A percentile compares a stretch with the other conserved stretches of the same genome.
phyloP scores from a whole-genome alignment of 805 yeast genomes.

The Yarrowia sp. region DNA sequence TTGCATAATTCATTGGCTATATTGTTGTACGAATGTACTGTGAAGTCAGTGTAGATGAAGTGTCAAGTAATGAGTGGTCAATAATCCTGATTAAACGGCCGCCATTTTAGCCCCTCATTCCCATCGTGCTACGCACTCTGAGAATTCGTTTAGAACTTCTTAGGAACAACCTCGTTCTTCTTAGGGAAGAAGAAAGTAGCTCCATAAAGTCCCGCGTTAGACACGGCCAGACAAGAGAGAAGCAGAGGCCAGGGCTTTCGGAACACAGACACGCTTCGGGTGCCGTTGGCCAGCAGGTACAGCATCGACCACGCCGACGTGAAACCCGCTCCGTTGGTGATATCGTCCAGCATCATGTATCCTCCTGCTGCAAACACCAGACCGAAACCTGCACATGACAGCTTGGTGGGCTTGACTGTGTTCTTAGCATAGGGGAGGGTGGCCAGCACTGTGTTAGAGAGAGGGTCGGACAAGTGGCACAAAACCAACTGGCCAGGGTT shows the following conservation, averaged over 20 bases:
- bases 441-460: slow-evolving; percentile 26
- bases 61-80: no score
- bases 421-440: slow-evolving; percentile 19
- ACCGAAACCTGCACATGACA: slow-evolving; percentile 43
- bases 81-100: no score
- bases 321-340: slow-evolving; percentile 81
- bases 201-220: slow-evolving; percentile 73
- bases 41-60: no score
- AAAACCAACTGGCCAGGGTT: no score
- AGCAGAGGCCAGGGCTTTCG: slow-evolving; percentile 61
- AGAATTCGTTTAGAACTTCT: not conserved
- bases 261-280: slow-evolving; percentile 53
- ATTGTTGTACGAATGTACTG: no score
- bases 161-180: not conserved
- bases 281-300: slow-evolving; percentile 73
- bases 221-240: slow-evolving; percentile 63
- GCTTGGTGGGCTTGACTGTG: slow-evolving; percentile 28
- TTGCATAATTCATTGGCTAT: no score
- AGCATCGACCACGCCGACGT: slow-evolving; percentile 78
- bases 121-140: no score
- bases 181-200: slow-evolving; percentile 64
- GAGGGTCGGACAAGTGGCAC: no score
- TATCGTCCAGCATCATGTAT: slow-evolving; percentile 73
- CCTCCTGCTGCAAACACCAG: slow-evolving; percentile 47
- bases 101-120: no score